These are phyloP conservation scores for Plantago ovata DNA, from an alignment of 257 asterid species.

Conservation along the genomic window DNA sequence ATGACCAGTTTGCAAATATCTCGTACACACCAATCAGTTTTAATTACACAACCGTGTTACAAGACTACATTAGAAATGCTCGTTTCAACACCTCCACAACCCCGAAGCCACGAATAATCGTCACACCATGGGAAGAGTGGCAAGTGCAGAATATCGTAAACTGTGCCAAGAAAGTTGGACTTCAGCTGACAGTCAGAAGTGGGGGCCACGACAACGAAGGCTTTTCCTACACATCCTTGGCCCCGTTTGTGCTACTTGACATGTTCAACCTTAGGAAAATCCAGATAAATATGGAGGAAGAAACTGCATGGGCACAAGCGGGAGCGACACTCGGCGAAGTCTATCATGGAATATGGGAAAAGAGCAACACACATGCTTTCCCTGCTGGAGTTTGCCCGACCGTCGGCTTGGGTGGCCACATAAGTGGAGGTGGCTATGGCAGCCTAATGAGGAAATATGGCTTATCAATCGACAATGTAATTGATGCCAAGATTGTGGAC, in stretches of 20 bases:
- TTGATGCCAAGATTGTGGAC: slow-evolving; percentile 2
- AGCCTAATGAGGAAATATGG: background rate
- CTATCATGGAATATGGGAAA: no score
- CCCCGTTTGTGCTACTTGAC: background rate
- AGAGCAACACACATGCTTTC: background rate
- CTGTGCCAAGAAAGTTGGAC: background rate
- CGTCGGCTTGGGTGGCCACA: slow-evolving; percentile 6
- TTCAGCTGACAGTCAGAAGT: slow-evolving; percentile 3
- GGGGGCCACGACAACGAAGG: slow-evolving; percentile 11
- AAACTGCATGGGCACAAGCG: slow-evolving; percentile 5
- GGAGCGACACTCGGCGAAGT: slow-evolving; percentile 12
- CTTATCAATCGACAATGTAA: slow-evolving; percentile 1
- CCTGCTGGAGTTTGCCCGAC: slow-evolving; percentile 8
- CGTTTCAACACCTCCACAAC: background rate
- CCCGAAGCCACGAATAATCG: background rate
- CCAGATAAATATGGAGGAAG: background rate
- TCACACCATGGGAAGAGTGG: background rate
- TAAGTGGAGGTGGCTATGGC: slow-evolving; percentile 8
- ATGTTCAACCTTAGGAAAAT: background rate
- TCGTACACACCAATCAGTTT: background rate
- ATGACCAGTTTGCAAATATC: background rate
- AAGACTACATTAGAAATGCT: background rate
- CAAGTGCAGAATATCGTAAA: background rate
- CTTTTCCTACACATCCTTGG: background rate
- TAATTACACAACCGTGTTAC: slow-evolving; percentile 1